Evolutionary conservation across 1,284 basidiomycete genomes (phyloP).

Genomic region (Malassezia japonica): DNA sequence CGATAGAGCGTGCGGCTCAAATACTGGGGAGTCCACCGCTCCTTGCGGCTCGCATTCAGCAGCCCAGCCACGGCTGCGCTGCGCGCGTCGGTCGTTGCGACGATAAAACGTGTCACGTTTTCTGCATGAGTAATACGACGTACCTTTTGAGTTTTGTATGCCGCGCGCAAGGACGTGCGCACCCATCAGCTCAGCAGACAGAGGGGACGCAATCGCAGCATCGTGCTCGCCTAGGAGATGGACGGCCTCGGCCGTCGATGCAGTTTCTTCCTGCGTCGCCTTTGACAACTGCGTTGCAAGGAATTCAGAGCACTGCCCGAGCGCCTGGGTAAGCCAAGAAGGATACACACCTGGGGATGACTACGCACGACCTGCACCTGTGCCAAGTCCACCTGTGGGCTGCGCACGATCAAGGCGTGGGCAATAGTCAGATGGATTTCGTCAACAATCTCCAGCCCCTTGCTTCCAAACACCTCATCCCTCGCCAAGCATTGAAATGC

Average conservation of each 20-base stretch:
- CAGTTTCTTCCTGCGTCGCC: neutral
- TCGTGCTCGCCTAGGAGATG: neutral
- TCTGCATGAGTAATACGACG: neutral
- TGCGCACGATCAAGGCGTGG: slow-evolving; percentile 7
- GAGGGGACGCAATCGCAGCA: slow-evolving; percentile 9
- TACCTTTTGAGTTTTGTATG: slow-evolving; percentile 9
- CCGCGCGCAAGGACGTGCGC: neutral
- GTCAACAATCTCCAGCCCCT: slow-evolving; percentile 1
- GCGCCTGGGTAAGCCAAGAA: too few relatives aligned
- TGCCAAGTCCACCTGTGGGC: neutral
- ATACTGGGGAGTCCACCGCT: neutral
- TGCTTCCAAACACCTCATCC: neutral
- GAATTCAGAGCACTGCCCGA: slow-evolving; percentile 14
- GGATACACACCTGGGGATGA: too few relatives aligned
- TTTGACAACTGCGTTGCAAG: slow-evolving; percentile 2
- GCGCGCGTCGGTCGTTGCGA: neutral
- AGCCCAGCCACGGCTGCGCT: neutral
- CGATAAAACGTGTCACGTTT: slow-evolving; percentile 15
- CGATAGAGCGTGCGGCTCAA: too few relatives aligned
- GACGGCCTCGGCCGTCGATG: slow-evolving; percentile 13
- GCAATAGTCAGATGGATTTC: slow-evolving; percentile 8
- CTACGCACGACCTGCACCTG: slow-evolving; percentile 9
- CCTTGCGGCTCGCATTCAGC: neutral
- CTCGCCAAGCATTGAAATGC: neutral
- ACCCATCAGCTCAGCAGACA: slow-evolving; percentile 2